A percentile compares a stretch with the other conserved stretches of the same genome.
phyloP scores from a whole-genome alignment of 2,329 filamentous ascomycete species.

The Beauveria bassiana region DNA sequence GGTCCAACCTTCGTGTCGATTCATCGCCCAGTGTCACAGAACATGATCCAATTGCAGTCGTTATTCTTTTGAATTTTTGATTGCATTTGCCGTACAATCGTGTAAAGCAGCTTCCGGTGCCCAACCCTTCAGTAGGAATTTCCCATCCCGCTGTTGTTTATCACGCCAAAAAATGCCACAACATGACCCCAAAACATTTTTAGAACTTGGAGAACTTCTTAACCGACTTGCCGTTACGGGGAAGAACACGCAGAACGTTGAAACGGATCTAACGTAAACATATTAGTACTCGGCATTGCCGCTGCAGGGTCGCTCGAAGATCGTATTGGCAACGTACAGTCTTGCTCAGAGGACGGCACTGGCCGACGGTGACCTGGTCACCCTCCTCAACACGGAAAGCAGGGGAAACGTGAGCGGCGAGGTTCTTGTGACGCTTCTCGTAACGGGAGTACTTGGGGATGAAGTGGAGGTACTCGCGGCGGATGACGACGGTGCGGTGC shows the following conservation, averaged over 20 bases:
- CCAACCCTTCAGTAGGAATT: constrained; percentile 32
- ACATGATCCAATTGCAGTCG: constrained; percentile 25
- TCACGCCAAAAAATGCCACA: constrained; percentile 50
- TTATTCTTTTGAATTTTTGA: constrained; percentile 33
- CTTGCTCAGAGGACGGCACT: constrained; percentile 99
- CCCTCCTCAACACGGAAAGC: constrained; percentile 99
- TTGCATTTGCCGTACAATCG: constrained; percentile 39
- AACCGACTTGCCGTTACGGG: constrained; percentile 92
- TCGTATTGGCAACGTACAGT: constrained; percentile 62
- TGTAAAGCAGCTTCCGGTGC: constrained; percentile 34
- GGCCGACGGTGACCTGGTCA: constrained; percentile 98
- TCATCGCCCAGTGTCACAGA: not conserved
- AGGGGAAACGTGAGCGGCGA: constrained; percentile 96
- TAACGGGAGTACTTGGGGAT: constrained; percentile 99
- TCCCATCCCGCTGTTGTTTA: constrained; percentile 34
- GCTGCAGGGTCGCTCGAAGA: not conserved
- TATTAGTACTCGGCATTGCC: constrained; percentile 17
- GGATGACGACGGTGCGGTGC: constrained; percentile 99
- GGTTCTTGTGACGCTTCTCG: constrained; percentile 99
- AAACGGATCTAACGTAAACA: constrained; percentile 69
- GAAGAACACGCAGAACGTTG: constrained; percentile 98
- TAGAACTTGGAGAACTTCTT: constrained; percentile 99
- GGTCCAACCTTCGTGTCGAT: not conserved
- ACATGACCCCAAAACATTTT: constrained; percentile 34
- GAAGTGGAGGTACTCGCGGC: constrained; percentile 99